Evolutionary conservation across 129 eudicot species (phyloP), one percentile per base, ranked within the genome.

Genomic region (Erigeron canadensis): DNA sequence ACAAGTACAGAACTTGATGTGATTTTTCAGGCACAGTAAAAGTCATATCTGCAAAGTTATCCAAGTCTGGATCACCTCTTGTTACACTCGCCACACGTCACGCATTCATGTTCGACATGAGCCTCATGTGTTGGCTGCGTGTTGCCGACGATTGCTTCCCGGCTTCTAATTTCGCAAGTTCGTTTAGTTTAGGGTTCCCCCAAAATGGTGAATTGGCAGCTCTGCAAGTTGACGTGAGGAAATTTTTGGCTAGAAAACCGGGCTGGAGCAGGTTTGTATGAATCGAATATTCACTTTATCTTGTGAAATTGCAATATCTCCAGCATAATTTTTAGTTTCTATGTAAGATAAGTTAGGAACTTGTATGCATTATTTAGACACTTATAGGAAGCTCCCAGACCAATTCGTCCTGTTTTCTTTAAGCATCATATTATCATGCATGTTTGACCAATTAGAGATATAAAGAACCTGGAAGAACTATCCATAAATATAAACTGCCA

Each of bases 141-240:
- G 97, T 90, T 18, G 99, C 97, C 1, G 99, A 95, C 82, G 99
- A 95, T 75, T 86, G 91, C 77, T 95, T 86, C 61, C 94, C 96
- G 3, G 86, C 97, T 10, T 95, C 97, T 22, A 95, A 88, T 83
- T 95, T 95, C 66, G 81, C 99, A 22, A 95, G 99, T 79, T 88
- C 97, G 3, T 95, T 91, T 85, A 90, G 76, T 79, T 69, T 86
- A 69, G 97, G 99, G 61, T 90, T 87, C 38, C 68, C 78, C 42
- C 97, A 89, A 67, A 85, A 86, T 60, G 97, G 99, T 40, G 99
- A 95, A 81, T 79, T 95, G 73, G 99, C 99, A 4, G 87, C 83
- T 57, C 75, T 95, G 83, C 97, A 95, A 81, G 95, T 95, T 63
- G 99, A 95, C 44, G 91, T 95, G 28, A 83, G 96, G 77, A 95